Evolutionary conservation across 306 rosid genomes (phyloP), one percentile per base, ranked within the genome.

Genomic region (Citrullus mucosospermus): DNA sequence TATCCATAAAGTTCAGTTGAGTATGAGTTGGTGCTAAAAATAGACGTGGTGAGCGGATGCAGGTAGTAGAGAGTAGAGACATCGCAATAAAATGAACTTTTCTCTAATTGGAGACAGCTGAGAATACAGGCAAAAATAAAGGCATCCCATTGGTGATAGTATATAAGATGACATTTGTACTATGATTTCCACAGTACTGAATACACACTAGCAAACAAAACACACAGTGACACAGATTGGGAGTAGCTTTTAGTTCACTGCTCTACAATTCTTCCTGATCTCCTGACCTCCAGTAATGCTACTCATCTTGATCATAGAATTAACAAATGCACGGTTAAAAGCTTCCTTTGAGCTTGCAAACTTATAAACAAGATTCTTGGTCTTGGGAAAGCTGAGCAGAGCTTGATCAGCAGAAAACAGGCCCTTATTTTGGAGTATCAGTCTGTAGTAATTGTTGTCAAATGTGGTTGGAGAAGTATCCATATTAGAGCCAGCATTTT

Each of bases 251-350:
- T 74, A 85, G 56, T 85, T 88, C 78, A 82, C 86, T 14, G 84
- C 84, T 51, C 85, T 82, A 65, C 89, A 88, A 62, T 88, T 81
- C 68, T 88, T 93, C 77, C 91, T 88, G 78, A 88, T 80, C 82
- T 86, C 89, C 68, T 84, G 89, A 16, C 89, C 89, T 54, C 89
- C 89, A 17, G 79, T 86, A 61, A 84, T 80, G 81, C 82, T 86
- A 50, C 89, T 79, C 85, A 86, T 84, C 72, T 86, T 86, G 61
- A 82, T 75, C 83, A 86, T 82, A 48, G 89, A 86, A 25, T 78
- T 67, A 43, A 67, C 81, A 32, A 86, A 86, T 50, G 87, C 87
- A 9, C 78, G 32, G 46, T n/a, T 72, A 82, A 86, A 86, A 32
- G 87, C 85, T 74, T 86, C 34, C 54, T 81, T 75, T 50, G 89